Conservation (phyloP, 257 asterid genomes). For the Thymus quinquecostatus region DNA sequence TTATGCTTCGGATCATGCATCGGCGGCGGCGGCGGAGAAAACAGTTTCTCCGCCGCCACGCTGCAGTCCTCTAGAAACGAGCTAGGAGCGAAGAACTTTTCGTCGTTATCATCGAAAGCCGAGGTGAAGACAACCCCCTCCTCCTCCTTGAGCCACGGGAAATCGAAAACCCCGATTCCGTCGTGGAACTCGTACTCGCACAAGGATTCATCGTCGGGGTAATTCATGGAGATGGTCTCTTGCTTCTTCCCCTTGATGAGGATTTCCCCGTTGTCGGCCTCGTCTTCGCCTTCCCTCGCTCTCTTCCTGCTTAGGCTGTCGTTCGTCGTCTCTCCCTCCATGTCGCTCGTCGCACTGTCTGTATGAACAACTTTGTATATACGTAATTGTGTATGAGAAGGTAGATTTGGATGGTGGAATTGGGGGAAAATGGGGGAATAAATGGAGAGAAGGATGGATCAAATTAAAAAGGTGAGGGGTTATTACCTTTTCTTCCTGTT, state of each 20-base stretch:
- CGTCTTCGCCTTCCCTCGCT: slow-evolving; percentile 31
- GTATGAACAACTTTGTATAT: too few species aligned
- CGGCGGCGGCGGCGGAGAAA: too few species aligned
- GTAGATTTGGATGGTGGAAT: background rate
- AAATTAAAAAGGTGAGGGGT: background rate
- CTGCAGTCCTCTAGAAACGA: too few species aligned
- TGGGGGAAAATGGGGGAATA: background rate
- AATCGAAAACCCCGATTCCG: slow-evolving; percentile 52
- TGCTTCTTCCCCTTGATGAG: slow-evolving; percentile 34
- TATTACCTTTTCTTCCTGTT: slow-evolving; percentile 26
- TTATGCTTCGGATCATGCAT: too few species aligned
- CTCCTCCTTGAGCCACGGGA: slow-evolving; percentile 59
- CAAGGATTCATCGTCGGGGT: background rate
- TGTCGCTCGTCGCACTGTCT: too few species aligned
- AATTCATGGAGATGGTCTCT: background rate
- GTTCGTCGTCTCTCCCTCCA: too few species aligned
- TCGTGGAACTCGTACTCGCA: slow-evolving; percentile 33
- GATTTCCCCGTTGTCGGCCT: background rate
- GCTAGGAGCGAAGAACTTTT: background rate
- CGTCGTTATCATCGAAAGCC: slow-evolving; percentile 30
- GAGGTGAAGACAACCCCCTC: slow-evolving; percentile 39
- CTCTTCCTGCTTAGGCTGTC: slow-evolving; percentile 34
- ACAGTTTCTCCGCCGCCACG: too few species aligned
- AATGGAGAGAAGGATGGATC: slow-evolving; percentile 24
- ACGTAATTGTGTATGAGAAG: too few species aligned